Evolutionary conservation across 805 yeast genomes (phyloP), one percentile per base, ranked within the genome.

Genomic region (Monosporozyma unispora): DNA sequence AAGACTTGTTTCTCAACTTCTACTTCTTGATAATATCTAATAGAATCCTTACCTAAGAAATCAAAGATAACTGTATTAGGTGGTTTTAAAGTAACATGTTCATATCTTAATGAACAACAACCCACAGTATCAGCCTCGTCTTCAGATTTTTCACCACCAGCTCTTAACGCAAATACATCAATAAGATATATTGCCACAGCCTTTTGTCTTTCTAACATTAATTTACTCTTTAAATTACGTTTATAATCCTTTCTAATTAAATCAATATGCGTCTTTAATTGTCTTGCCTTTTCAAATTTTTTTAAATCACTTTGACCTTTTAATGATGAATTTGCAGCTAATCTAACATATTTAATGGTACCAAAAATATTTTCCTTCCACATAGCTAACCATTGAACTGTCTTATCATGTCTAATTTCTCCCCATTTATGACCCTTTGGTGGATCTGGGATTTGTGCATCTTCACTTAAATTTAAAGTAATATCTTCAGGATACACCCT

Each of bases 91-190:
- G 90, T 82, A 42, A 91, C 78, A 67, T 90, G 98, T 64, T 90
- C 98, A 61, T 72, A 90, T 60, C 98, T 73, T 56, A 91, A 75
- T 1, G 97, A 90, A 70, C 98, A 91, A 69, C 98, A 91, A 43
- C 98, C 98, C 43, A 91, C 98, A 1, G 98, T 91, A 64, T 91
- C 98, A 2, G 98, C 98, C 64, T 90, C 97, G 57, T 91, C 98
- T 3, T 91, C 98, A 10, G 91, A 84, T 66, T 91, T 91, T 67
- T 91, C 97, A 59, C 97, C 96, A 64, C 97, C 97, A 1, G 97
- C 97, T 83, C 98, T 86, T 55, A 91, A 75, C 0, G 98, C 98
- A 61, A 91, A 82, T 3, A 84, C 81, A 70, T 91, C 98, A 61
- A 91, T 90, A 45, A 91, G 75, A 67, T 91, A 91, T 45, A 91